Evolutionary conservation across 2,329 filamentous ascomycete species (phyloP), one percentile per base, ranked within the genome.

Genomic region (Tolypocladium tropicale): DNA sequence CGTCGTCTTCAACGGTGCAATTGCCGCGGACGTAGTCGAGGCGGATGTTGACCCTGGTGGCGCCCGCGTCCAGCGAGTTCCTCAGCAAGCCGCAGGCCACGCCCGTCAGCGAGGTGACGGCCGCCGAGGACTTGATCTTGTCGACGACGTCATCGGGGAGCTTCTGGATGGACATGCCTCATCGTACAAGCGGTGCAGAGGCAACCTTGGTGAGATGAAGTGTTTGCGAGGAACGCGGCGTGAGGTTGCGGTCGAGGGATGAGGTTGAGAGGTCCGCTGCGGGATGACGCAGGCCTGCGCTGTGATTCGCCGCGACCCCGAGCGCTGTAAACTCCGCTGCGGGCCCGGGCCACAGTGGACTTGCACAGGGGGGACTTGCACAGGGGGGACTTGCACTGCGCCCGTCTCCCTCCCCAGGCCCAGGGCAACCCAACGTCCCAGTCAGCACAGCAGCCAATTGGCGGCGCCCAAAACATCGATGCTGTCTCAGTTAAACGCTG

Each of bases 1-100:
- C 94, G 71, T 97, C 81, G 67, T 99, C 94, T 65, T 95, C 88
- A 6, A 96, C 80, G 0, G 79, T 77, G 69, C 92, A 96, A 62
- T 81, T 83, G 6, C 91, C 93, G 28, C 86, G 84, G 54, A 72
- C 70, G 67, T 90, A 90, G 71, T 96, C 88, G 25, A 96, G 75
- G 1, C 78, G 80, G 55, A 95, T 76, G 54, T 81, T 81, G 59
- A 96, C 73, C 55, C 79, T 87, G 36, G 76, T 79, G 18, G 92
- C 86, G 50, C 75, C 74, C 4, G 91, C 90, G 74, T 99, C 94
- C 14, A 99, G 77, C 0, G 90, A 83, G 68, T 99, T 99, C 68
- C 87, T 84, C 30, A 95, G 63, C 11, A 97, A 78, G 50, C 88
- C 89, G 55, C 83, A 75, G 16, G 89, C 75, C 5, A 89, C 90